Evolutionary conservation across 164 flowering plant species (phyloP), one percentile per base, ranked within the genome.

Genomic region (Akebia trifoliata): DNA sequence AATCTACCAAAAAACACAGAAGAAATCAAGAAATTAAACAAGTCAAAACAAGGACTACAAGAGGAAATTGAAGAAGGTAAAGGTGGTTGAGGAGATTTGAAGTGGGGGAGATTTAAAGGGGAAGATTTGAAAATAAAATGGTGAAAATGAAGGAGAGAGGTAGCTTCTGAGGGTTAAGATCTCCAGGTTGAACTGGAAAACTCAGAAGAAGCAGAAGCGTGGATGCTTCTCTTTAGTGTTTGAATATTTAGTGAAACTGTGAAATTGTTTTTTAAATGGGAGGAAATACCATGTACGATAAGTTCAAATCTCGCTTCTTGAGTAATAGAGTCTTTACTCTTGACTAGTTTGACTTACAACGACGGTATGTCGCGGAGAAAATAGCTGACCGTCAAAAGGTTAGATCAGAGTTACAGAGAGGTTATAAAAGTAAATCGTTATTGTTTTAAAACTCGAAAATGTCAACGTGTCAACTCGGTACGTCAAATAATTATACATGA

Each of bases 151-250:
- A 45, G 11, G 61, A 57, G 55, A 50, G 54, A 64, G 61, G 68
- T 52, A 70, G 70, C 39, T 56, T 55, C 68, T 31, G 15, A 28
- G n/a, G 57, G 48, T 42, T 64, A 54, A 61, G 74, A 71, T 62
- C 67, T 70, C 74, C 74, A 70, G 58, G 66, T 60, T 25, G n/a
- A 15, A 42, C 26, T 4, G 25, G 35, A 6, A 32, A 4, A n/a
- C 1, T 15, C 6, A 44, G 10, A 45, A 17, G 3, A 20, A 30
- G 40, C 18, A 60, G 39, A 44, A 47, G 58, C 42, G 18, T 52
- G 59, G 69, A 36, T 51, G 69, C 63, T 65, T 59, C 63, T 52
- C n/a, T 28, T 46, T 40, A 2, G 22, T 34, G 24, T 53, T 54
- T 54, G 50, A 65, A 53, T 35, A 53, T 46, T 9, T 6, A 5